phyloP scores from a whole-genome alignment of 805 yeast species.

The Candida ipomoeae region DNA sequence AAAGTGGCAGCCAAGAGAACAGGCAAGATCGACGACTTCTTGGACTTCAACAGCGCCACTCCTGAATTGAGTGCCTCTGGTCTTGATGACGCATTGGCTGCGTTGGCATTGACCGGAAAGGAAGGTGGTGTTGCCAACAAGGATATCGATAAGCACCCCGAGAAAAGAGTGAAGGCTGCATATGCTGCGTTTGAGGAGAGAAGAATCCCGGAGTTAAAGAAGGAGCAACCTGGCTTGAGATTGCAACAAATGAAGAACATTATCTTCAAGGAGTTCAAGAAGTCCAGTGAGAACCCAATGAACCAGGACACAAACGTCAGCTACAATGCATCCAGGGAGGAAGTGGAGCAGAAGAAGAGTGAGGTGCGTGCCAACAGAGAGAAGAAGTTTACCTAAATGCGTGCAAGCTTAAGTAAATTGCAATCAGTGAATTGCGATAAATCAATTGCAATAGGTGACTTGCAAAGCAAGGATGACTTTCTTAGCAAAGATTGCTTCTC shows the following conservation, averaged over 20 bases:
- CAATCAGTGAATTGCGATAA: not conserved
- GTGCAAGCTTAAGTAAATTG: no score
- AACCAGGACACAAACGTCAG: constrained; percentile 64
- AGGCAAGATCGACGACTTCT: constrained; percentile 65
- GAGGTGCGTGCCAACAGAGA: constrained; percentile 51
- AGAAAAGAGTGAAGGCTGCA: constrained; percentile 83
- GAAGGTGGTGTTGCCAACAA: constrained; percentile 54
- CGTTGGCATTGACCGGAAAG: constrained; percentile 60
- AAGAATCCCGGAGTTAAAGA: constrained; percentile 65
- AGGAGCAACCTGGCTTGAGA: constrained; percentile 77
- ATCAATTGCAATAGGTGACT: no score
- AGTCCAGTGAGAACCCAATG: constrained; percentile 78
- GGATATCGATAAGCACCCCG: constrained; percentile 82
- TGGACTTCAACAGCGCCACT: constrained; percentile 46
- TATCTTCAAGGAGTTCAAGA: constrained; percentile 74
- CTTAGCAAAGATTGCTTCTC: not conserved
- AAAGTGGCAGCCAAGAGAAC: constrained; percentile 59
- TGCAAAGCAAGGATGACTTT: not conserved
- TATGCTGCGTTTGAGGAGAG: constrained; percentile 64
- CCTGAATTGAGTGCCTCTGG: constrained; percentile 66
- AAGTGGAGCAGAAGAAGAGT: constrained; percentile 43
- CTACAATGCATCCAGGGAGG: constrained; percentile 58
- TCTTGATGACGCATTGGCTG: constrained; percentile 74
- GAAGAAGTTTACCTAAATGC: constrained; percentile 20
- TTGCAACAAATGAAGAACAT: constrained; percentile 73